Evolutionary conservation across 805 yeast species (phyloP).

Genomic region (Lipomyces sp.): DNA sequence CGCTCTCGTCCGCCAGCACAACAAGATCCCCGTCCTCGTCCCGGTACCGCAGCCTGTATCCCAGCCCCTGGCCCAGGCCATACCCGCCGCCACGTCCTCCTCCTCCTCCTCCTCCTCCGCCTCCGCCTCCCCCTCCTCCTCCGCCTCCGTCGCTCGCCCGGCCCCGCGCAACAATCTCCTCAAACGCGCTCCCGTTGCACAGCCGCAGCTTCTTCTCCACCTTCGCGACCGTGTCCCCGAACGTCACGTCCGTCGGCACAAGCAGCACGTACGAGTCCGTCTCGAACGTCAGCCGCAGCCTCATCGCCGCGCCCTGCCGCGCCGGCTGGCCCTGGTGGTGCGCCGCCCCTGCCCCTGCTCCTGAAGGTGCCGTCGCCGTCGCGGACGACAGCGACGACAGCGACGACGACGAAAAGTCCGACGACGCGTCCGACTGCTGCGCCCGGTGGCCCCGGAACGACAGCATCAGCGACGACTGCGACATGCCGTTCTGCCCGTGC

Average conservation of each 20-base stretch:
- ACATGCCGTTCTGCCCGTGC: conserved; percentile 3
- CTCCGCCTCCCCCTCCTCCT: conserved; percentile 28
- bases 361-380: not conserved
- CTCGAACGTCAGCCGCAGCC: conserved; percentile 37
- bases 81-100: conserved; percentile 27
- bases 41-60: conserved; percentile 60
- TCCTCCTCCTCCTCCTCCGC: conserved; percentile 5
- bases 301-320: conserved; percentile 30
- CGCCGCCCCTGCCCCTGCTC: not conserved
- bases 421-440: conserved; percentile 11
- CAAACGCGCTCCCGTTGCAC: conserved; percentile 47
- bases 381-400: not conserved
- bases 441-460: not conserved
- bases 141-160: conserved; percentile 26
- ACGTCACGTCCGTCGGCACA: conserved; percentile 52
- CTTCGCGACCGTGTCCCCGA: conserved; percentile 53
- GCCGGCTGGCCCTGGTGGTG: conserved; percentile 1
- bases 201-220: conserved; percentile 56
- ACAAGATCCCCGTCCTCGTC: conserved; percentile 97
- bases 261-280: conserved; percentile 58
- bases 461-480: conserved; percentile 1
- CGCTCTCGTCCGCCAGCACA: conserved; percentile 18
- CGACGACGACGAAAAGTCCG: conserved; percentile 5
- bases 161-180: conserved; percentile 14
- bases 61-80: conserved; percentile 8